Evolutionary conservation across 2,329 filamentous ascomycete genomes (phyloP).

Genomic region (Knufia petricola): DNA sequence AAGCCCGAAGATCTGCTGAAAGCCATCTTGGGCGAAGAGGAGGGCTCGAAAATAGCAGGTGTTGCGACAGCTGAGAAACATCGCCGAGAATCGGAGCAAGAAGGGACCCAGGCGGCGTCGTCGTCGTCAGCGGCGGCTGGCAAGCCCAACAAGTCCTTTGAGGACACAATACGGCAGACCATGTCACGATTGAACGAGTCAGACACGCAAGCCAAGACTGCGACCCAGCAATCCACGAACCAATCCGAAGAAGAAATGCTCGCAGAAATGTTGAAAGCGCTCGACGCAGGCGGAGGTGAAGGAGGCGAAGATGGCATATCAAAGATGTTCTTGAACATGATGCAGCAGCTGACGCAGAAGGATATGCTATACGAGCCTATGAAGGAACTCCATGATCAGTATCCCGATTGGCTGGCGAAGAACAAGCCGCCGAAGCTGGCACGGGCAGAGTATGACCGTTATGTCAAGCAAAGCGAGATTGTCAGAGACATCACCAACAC

Average conservation of each 20-base stretch:
- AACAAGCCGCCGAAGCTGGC: slow-evolving; percentile 56
- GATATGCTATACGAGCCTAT: slow-evolving; percentile 97
- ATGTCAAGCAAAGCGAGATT: slow-evolving; percentile 67
- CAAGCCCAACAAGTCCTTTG: slow-evolving; percentile 45
- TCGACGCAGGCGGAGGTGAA: slow-evolving; percentile 53
- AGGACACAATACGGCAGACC: slow-evolving; percentile 83
- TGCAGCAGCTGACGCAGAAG: slow-evolving; percentile 97
- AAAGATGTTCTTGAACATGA: slow-evolving; percentile 94
- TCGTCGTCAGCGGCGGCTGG: slow-evolving; percentile 12
- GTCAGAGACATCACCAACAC: slow-evolving; percentile 79
- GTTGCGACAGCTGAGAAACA: slow-evolving; percentile 16
- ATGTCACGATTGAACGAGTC: slow-evolving; percentile 95
- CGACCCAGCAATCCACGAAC: slow-evolving; percentile 51
- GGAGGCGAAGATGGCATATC: slow-evolving; percentile 69
- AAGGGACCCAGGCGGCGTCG: slow-evolving; percentile 19
- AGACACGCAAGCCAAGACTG: slow-evolving; percentile 71
- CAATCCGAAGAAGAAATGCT: slow-evolving; percentile 65
- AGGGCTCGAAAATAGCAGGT: slow-evolving; percentile 13
- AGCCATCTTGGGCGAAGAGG: slow-evolving; percentile 25
- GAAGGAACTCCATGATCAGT: slow-evolving; percentile 92
- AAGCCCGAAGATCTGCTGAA: slow-evolving; percentile 26
- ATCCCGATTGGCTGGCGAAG: slow-evolving; percentile 76
- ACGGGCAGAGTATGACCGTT: slow-evolving; percentile 65
- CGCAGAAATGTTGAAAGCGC: slow-evolving; percentile 83
- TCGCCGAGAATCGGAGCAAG: slow-evolving; percentile 16